These are phyloP conservation scores for Penicillium nordicum DNA, from an alignment of 2,329 filamentous ascomycete genomes.

Conservation along the genomic window DNA sequence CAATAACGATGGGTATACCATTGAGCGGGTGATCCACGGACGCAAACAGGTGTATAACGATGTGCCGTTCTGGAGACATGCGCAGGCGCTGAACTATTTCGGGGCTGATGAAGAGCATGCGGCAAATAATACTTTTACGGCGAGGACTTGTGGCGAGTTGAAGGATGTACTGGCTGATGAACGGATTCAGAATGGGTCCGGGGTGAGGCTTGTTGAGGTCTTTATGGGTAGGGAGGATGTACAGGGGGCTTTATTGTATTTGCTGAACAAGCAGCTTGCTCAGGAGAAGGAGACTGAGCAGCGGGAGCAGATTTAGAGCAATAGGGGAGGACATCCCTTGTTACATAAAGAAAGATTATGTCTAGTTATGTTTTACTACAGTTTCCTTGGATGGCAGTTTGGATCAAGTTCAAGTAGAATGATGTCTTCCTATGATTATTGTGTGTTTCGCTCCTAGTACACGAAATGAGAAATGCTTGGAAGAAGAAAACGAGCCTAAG, in stretches of 20 bases:
- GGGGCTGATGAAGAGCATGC: conserved; percentile 40
- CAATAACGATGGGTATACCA: conserved; percentile 60
- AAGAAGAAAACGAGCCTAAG: conserved; percentile 7
- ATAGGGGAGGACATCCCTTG: neutral
- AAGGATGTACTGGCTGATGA: conserved; percentile 38
- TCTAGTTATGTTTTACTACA: neutral
- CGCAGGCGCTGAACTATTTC: conserved; percentile 49
- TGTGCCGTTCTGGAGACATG: conserved; percentile 51
- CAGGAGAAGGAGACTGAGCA: conserved; percentile 22
- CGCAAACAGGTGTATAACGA: conserved; percentile 55
- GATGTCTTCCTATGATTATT: conserved; percentile 19
- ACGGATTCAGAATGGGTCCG: conserved; percentile 37
- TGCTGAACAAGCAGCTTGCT: conserved; percentile 32
- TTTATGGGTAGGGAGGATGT: conserved; percentile 41
- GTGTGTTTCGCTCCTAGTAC: conserved; percentile 10
- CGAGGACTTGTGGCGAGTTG: conserved; percentile 48
- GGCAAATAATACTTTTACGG: conserved; percentile 41
- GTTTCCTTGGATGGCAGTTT: neutral
- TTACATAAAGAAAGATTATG: neutral
- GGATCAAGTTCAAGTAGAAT: conserved; percentile 2
- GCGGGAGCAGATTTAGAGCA: neutral
- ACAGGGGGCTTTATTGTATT: conserved; percentile 29
- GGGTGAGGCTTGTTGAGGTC: conserved; percentile 44
- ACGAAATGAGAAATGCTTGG: conserved; percentile 8
- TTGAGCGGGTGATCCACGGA: conserved; percentile 58